Percentiles rank a stretch among this genome's conserved stretches.
Evolutionary conservation across 371 early-diverging fungal genomes (phyloP).

Genomic region (Parasitella parasitica): DNA sequence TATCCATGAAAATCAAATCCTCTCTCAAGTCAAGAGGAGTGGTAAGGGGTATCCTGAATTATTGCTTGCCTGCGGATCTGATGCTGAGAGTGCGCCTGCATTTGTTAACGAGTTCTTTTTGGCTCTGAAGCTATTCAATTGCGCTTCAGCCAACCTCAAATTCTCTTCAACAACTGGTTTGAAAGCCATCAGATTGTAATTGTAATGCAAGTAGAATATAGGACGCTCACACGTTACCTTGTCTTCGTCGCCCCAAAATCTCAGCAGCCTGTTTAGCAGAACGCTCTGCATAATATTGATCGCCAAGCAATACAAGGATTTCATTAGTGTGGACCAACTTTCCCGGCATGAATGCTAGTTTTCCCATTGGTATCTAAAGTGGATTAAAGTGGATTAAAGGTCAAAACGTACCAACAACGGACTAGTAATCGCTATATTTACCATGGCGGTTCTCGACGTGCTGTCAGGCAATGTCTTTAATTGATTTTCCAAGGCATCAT

Average conservation of each 20-base stretch:
- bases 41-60: too few relatives aligned
- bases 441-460: conserved; percentile 56
- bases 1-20: background rate
- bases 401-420: too few relatives aligned
- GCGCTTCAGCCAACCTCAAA: conserved; percentile 50
- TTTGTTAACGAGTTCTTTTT: conserved; percentile 21
- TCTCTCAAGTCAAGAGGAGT: too few relatives aligned
- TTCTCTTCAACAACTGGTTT: conserved; percentile 62
- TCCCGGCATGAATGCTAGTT: conserved; percentile 89
- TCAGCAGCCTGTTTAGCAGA: conserved; percentile 75
- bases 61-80: conserved; percentile 7
- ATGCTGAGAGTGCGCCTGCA: conserved; percentile 9
- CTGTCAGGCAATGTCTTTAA: conserved; percentile 54
- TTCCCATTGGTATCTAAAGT: conserved; percentile 82
- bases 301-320: conserved; percentile 82
- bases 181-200: background rate
- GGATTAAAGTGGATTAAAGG: too few relatives aligned
- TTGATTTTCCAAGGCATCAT: conserved; percentile 52
- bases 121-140: conserved; percentile 47
- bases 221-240: conserved; percentile 39
- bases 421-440: too few relatives aligned
- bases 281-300: conserved; percentile 88
- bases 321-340: conserved; percentile 88
- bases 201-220: too few relatives aligned
- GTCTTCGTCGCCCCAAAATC: conserved; percentile 70